Evolutionary conservation across 352 stramenopile genomes (phyloP).

Genomic region (Phytophthora sansomeana): DNA sequence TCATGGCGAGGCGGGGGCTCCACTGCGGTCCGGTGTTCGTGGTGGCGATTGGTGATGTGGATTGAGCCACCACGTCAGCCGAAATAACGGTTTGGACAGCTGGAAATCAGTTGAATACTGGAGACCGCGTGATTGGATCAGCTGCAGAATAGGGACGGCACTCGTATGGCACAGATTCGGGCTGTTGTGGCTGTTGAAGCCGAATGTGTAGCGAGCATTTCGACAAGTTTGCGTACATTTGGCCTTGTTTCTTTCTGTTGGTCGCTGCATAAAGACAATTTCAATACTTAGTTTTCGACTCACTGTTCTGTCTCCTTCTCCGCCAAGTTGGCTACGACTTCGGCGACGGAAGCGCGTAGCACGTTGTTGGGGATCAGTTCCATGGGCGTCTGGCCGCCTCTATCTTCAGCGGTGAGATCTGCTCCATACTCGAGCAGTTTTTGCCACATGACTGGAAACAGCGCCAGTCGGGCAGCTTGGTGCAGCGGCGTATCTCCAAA

Average conservation of each 20-base stretch:
- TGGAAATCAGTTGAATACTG: conserved; percentile 6
- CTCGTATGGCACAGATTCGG: too few relatives aligned
- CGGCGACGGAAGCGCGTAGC: conserved; percentile 30
- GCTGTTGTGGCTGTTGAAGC: too few relatives aligned
- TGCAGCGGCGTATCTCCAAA: conserved; percentile 48
- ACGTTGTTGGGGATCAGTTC: conserved; percentile 42
- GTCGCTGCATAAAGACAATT: too few relatives aligned
- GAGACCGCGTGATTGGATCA: conserved; percentile 8
- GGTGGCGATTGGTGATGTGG: conserved; percentile 1
- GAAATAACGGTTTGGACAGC: neutral
- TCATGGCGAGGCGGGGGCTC: conserved; percentile 21
- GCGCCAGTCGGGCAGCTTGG: conserved; percentile 36
- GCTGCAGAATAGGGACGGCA: neutral
- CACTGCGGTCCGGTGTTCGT: conserved; percentile 11
- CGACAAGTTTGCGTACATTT: too few relatives aligned
- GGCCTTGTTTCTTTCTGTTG: too few relatives aligned
- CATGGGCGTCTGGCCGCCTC: conserved; percentile 34
- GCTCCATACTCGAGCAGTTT: conserved; percentile 37
- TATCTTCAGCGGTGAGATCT: conserved; percentile 27
- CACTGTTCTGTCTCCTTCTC: neutral
- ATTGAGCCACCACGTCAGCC: conserved; percentile 9
- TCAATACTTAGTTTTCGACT: too few relatives aligned
- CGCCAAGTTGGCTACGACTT: conserved; percentile 25
- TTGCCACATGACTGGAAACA: conserved; percentile 41
- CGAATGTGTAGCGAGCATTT: too few relatives aligned